phyloP scores from a whole-genome alignment of 257 asterid species.

The Przewalskia tangutica region DNA sequence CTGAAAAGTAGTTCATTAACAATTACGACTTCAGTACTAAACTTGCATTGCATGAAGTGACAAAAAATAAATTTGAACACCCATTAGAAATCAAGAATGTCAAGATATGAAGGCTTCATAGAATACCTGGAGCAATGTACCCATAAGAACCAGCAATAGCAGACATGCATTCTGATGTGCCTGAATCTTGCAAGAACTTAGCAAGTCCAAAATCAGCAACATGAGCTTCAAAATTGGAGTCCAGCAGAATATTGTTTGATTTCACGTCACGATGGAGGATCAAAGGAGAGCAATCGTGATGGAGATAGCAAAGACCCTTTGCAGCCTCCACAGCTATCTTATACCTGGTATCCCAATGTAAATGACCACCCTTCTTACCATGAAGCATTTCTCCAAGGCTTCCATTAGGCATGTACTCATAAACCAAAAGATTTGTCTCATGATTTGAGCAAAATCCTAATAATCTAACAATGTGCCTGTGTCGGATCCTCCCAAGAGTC shows the following conservation, averaged over 20 bases:
- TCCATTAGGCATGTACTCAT: constrained; percentile 96
- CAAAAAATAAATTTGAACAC: neutral
- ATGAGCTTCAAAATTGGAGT: constrained; percentile 80
- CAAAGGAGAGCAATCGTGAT: constrained; percentile 91
- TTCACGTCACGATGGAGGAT: constrained; percentile 91
- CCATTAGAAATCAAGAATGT: neutral
- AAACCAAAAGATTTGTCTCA: constrained; percentile 80
- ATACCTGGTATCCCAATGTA: constrained; percentile 87
- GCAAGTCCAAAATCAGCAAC: constrained; percentile 99
- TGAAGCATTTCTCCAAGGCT: constrained; percentile 92
- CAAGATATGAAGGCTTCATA: neutral
- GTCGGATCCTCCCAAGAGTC: constrained; percentile 91
- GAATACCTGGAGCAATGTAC: constrained; percentile 88
- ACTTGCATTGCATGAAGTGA: neutral
- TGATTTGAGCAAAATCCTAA: constrained; percentile 88
- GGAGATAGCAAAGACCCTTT: constrained; percentile 95
- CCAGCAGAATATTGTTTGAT: constrained; percentile 80
- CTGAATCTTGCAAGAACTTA: constrained; percentile 90
- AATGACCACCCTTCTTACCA: constrained; percentile 93
- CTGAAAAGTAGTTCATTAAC: neutral
- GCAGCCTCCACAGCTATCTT: constrained; percentile 87
- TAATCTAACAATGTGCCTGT: constrained; percentile 80
- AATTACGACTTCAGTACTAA: neutral
- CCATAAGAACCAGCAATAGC: constrained; percentile 99
- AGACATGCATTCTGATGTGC: constrained; percentile 95